phyloP scores from a whole-genome alignment of 768 basidiomycete genomes.

The Suillus paluster region DNA sequence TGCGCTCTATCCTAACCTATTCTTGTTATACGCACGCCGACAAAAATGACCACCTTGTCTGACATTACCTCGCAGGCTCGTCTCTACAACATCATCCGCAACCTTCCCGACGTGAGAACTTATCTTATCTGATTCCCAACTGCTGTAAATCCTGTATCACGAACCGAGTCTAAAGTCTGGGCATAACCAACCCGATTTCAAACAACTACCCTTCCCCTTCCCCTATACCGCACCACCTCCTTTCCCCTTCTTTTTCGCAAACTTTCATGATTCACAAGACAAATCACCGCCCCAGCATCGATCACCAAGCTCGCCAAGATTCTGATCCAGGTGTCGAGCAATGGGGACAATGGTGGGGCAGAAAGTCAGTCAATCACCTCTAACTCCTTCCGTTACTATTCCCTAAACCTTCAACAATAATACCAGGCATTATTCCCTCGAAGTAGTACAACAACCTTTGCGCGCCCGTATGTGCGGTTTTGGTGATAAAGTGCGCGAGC shows the following conservation, averaged over 20 bases:
- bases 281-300: constrained; percentile 43
- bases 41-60: constrained; percentile 6
- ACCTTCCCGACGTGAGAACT: constrained; percentile 30
- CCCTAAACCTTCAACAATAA: constrained; percentile 12
- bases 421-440: constrained; percentile 76
- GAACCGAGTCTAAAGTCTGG: constrained; percentile 13
- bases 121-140: constrained; percentile 40
- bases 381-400: constrained; percentile 8
- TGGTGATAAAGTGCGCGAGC: constrained; percentile 80
- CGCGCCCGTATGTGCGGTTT: constrained; percentile 96
- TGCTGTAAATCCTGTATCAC: constrained; percentile 12
- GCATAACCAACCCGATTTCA: neutral
- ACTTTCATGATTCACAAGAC: constrained; percentile 68
- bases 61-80: constrained; percentile 17
- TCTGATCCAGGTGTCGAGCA: constrained; percentile 51
- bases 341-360: constrained; percentile 75
- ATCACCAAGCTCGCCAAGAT: constrained; percentile 25
- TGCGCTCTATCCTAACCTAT: constrained; percentile 9
- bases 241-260: neutral
- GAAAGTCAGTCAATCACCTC: constrained; percentile 49
- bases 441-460: constrained; percentile 86
- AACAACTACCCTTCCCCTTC: constrained; percentile 2
- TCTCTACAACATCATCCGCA: constrained; percentile 14
- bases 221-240: constrained; percentile 4
- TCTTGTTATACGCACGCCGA: constrained; percentile 13